Evolutionary conservation across 2,329 filamentous ascomycete genomes (phyloP).

Genomic region (Macrophomina pseudophaseolina): DNA sequence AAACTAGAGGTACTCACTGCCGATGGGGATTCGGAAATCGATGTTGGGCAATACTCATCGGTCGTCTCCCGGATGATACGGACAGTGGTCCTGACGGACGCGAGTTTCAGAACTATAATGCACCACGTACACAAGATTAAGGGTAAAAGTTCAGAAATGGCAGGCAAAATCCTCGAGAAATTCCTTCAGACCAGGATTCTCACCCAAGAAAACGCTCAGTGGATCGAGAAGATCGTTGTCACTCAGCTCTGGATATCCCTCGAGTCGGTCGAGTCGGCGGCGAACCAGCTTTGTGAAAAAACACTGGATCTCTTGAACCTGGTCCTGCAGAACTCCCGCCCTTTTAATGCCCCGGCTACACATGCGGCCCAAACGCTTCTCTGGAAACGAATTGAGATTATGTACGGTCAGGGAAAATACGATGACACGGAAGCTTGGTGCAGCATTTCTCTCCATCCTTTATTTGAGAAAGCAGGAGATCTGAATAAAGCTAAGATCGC

Average conservation of each 20-base stretch:
- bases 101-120: conserved; percentile 69
- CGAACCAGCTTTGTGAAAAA: conserved; percentile 33
- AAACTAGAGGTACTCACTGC: conserved; percentile 69
- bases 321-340: conserved; percentile 18
- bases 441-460: conserved; percentile 65
- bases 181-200: conserved; percentile 66
- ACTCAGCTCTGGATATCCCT: conserved; percentile 68
- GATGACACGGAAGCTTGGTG: conserved; percentile 72
- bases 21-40: conserved; percentile 45
- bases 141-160: conserved; percentile 31
- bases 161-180: conserved; percentile 62
- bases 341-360: conserved; percentile 65
- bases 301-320: not conserved
- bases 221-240: conserved; percentile 73
- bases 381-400: conserved; percentile 77
- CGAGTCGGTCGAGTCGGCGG: conserved; percentile 50
- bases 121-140: conserved; percentile 71
- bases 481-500: conserved; percentile 71
- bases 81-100: conserved; percentile 63
- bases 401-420: conserved; percentile 59
- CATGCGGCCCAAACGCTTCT: conserved; percentile 73
- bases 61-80: conserved; percentile 60
- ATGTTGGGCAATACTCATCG: conserved; percentile 47
- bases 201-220: conserved; percentile 55
- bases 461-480: conserved; percentile 70